phyloP scores from a whole-genome alignment of 805 yeast genomes.

The Cyberlindnera petersonii region DNA sequence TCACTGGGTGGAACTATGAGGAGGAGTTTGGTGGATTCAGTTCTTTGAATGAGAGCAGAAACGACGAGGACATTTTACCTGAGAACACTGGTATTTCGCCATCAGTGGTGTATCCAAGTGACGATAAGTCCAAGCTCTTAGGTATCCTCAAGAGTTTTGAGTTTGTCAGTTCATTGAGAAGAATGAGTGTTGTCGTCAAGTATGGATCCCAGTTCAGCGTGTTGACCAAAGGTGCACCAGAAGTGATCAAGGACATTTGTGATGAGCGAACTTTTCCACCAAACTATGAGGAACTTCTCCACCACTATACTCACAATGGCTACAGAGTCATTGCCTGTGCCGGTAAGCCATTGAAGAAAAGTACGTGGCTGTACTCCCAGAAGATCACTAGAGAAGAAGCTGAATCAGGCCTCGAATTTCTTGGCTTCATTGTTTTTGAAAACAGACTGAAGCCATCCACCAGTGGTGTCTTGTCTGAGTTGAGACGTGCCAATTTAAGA shows the following conservation, averaged over 20 bases:
- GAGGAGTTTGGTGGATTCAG: slow-evolving; percentile 55
- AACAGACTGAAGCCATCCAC: slow-evolving; percentile 80
- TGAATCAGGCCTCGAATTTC: slow-evolving; percentile 66
- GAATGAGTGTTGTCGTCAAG: slow-evolving; percentile 83
- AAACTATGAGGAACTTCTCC: slow-evolving; percentile 68
- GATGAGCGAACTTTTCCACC: slow-evolving; percentile 64
- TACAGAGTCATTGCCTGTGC: slow-evolving; percentile 96
- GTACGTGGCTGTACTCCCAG: slow-evolving; percentile 47
- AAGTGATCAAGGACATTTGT: slow-evolving; percentile 80
- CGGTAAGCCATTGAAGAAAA: slow-evolving; percentile 45
- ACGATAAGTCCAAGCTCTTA: slow-evolving; percentile 35
- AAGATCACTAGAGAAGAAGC: slow-evolving; percentile 55
- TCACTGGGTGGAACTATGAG: slow-evolving; percentile 70
- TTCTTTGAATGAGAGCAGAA: slow-evolving; percentile 36
- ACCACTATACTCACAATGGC: slow-evolving; percentile 88
- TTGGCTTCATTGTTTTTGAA: slow-evolving; percentile 91
- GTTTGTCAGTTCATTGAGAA: slow-evolving; percentile 75
- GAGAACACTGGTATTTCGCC: slow-evolving; percentile 44
- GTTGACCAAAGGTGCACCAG: slow-evolving; percentile 96
- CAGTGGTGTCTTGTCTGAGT: slow-evolving; percentile 50
- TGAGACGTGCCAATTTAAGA: slow-evolving; percentile 68
- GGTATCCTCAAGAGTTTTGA: slow-evolving; percentile 63
- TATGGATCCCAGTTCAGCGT: slow-evolving; percentile 42
- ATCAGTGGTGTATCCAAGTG: slow-evolving; percentile 45
- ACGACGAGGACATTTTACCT: slow-evolving; percentile 37